A percentile compares a stretch with the other conserved stretches of the same genome.
Evolutionary conservation across 169 alveolate species (phyloP).

Genomic region (Plasmodium berghei): DNA sequence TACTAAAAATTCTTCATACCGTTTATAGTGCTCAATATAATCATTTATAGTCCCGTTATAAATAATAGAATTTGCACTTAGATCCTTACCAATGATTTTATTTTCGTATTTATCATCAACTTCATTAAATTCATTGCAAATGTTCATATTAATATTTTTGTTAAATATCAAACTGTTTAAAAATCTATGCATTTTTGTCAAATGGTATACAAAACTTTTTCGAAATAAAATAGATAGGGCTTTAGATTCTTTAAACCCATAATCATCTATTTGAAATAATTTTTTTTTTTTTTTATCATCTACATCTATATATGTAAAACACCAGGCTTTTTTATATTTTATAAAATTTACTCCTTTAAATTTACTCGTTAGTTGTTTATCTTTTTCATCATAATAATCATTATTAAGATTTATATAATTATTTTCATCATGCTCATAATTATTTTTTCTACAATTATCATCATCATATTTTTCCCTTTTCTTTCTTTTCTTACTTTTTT

Average conservation of each 20-base stretch:
- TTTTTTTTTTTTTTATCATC: slow-evolving; percentile 81
- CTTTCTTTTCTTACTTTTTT: slow-evolving; percentile 5
- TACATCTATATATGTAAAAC: slow-evolving; percentile 79
- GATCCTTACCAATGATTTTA: background rate
- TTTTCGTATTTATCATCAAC: too few species aligned
- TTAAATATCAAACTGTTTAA: slow-evolving; percentile 29
- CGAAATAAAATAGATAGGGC: slow-evolving; percentile 76
- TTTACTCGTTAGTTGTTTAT: slow-evolving; percentile 24
- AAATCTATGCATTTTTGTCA: slow-evolving; percentile 55
- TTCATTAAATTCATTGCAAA: too few species aligned
- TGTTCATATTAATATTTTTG: background rate
- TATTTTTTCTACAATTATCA: background rate
- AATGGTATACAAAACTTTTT: slow-evolving; percentile 48
- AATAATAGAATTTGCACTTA: background rate
- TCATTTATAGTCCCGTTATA: slow-evolving; percentile 14
- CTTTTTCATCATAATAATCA: background rate
- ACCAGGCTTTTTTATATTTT: slow-evolving; percentile 81
- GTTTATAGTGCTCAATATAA: slow-evolving; percentile 46
- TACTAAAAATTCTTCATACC: slow-evolving; percentile 69
- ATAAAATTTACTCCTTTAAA: slow-evolving; percentile 76
- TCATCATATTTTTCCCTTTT: slow-evolving; percentile 10
- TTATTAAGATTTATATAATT: too few species aligned
- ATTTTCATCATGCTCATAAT: too few species aligned
- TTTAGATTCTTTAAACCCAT: slow-evolving; percentile 80
- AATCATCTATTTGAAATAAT: slow-evolving; percentile 77